Evolutionary conservation across 768 basidiomycete genomes (phyloP), one percentile per base, ranked within the genome.

Genomic region (Suillus hirtellus): DNA sequence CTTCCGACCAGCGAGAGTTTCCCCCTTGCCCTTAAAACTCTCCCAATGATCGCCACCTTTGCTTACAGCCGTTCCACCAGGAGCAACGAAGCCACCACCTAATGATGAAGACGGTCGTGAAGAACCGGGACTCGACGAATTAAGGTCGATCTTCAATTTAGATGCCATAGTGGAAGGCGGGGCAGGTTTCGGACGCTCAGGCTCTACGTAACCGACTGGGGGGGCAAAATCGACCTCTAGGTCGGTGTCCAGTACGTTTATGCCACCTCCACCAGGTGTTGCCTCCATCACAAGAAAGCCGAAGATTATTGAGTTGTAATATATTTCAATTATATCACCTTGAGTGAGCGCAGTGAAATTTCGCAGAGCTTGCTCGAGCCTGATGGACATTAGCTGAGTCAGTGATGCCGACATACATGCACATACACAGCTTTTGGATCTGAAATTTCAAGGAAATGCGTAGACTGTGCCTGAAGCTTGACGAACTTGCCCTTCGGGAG

Each of bases 351-450:
- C 86, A 35, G 95, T 88, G 76, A 96, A 99, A 75, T 96, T 94
- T 53, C 96, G 89, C 15, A 99, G 81, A 17, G 95, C 93, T 74
- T 95, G 92, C 77, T 99, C 97, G 43, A 99, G 87, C 2, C 96
- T 99, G 66, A 7, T 42, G 40, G 31, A 59, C 46, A 27, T 68
- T 35, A 37, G 54, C 49, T 5, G 43, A 24, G 55, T 11, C 15
- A 46, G 15, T 9, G 17, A 60, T 19, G 37, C 14, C 2, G 1
- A 31, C 64, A 53, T 27, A 54, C 7, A 27, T 17, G 3, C 27
- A 85, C 94, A 69, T 81, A 97, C 95, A 98, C 95, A 49, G 96
- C 96, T 78, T 96, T 98, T 11, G 91, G 95, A 78, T 99, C 97
- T 24, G 94, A 96, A 42, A 99, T 90, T 73, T 99, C 95, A 49